phyloP scores from a whole-genome alignment of 306 rosid genomes.

The Luffa aegyptiaca region DNA sequence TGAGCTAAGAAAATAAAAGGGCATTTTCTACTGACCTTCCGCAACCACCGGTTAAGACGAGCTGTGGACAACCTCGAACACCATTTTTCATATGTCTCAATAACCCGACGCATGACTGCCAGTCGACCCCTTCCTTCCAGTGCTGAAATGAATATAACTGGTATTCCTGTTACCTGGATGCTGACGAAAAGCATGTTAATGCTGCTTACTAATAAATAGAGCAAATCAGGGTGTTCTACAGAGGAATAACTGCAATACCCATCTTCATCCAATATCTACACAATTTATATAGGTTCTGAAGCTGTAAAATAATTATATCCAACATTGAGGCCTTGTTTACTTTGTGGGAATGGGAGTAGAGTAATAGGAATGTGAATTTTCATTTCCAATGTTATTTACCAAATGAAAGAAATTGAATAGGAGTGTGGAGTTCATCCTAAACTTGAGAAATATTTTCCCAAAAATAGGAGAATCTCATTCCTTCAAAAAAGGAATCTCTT shows the following conservation, averaged over 20 bases:
- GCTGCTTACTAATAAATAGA: not conserved
- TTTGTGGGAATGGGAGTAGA: not conserved
- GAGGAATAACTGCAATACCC: not conserved
- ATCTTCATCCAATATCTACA: not conserved
- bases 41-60: conserved; percentile 90
- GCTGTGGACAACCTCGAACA: conserved; percentile 76
- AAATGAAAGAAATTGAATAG: not conserved
- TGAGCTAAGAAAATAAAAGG: not conserved
- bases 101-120: conserved; percentile 52
- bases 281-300: not conserved
- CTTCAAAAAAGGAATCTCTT: not conserved
- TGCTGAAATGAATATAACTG: conserved; percentile 80
- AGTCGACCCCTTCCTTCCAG: conserved; percentile 77
- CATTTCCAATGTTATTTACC: not conserved
- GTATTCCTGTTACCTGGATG: conserved; percentile 77
- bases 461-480: not conserved
- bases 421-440: not conserved
- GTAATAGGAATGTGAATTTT: not conserved
- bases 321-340: not conserved
- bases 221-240: not conserved
- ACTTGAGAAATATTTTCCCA: not conserved
- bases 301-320: not conserved
- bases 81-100: conserved; percentile 82
- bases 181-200: not conserved
- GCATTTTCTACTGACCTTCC: conserved; percentile 39